Evolutionary conservation across 2,329 filamentous ascomycete species (phyloP).

Genomic region (Nakataea oryzae): DNA sequence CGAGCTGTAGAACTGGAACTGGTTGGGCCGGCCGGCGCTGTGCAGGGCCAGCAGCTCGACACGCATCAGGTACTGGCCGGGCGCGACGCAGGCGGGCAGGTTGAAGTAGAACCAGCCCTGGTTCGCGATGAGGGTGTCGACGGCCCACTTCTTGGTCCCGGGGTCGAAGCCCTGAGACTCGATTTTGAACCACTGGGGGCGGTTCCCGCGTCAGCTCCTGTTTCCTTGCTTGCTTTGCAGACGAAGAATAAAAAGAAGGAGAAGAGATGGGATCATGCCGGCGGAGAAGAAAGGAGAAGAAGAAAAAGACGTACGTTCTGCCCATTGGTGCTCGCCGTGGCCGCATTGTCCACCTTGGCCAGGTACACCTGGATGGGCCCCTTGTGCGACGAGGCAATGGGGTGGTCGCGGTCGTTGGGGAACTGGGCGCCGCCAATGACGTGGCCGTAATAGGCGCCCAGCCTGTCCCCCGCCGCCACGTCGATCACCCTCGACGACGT

Average conservation of each 20-base stretch:
- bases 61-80: slow-evolving; percentile 11
- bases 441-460: slow-evolving; percentile 35
- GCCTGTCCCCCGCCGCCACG: slow-evolving; percentile 37
- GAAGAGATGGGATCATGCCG: too few relatives aligned
- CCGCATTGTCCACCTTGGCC: slow-evolving; percentile 35
- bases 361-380: slow-evolving; percentile 38
- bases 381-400: slow-evolving; percentile 30
- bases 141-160: slow-evolving; percentile 31
- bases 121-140: slow-evolving; percentile 36
- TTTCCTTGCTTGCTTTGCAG: slow-evolving; percentile 10
- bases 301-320: background rate
- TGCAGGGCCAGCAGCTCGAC: slow-evolving; percentile 9
- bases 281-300: background rate
- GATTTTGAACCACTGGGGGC: slow-evolving; percentile 39
- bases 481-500: slow-evolving; percentile 32
- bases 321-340: slow-evolving; percentile 22
- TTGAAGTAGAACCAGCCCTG: slow-evolving; percentile 30
- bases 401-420: slow-evolving; percentile 25
- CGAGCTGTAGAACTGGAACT: slow-evolving; percentile 9
- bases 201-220: slow-evolving; percentile 2
- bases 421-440: slow-evolving; percentile 29
- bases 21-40: slow-evolving; percentile 3
- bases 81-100: slow-evolving; percentile 25
- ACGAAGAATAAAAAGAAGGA: slow-evolving; percentile 8
- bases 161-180: slow-evolving; percentile 35